Conservation (phyloP, 2,329 filamentous ascomycete genomes). For the Sporothrix protearum region DNA sequence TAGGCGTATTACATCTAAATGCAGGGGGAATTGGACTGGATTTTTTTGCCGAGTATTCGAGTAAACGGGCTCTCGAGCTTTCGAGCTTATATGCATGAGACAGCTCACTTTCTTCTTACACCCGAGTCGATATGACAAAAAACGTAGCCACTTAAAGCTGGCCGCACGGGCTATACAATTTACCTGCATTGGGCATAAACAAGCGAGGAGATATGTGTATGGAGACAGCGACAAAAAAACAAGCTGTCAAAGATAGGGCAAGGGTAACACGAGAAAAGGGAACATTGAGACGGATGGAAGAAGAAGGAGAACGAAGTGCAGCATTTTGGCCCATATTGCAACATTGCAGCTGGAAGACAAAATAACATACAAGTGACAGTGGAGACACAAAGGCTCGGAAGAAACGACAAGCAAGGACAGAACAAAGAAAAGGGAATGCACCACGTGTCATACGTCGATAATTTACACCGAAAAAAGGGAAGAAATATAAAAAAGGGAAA, state of each 20-base stretch:
- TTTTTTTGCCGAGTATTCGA: background rate
- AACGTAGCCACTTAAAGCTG: background rate
- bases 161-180: background rate
- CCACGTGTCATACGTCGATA: background rate
- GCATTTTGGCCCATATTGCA: background rate
- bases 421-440: background rate
- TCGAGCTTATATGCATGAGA: background rate
- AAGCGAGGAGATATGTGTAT: background rate
- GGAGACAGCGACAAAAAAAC: background rate
- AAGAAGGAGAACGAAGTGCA: background rate
- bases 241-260: background rate
- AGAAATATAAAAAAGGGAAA: background rate
- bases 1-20: background rate
- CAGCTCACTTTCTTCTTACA: background rate
- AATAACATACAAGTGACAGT: background rate
- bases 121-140: background rate
- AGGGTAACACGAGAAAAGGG: background rate
- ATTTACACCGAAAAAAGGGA: background rate
- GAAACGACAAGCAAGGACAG: background rate
- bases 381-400: background rate
- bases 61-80: background rate
- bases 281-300: background rate
- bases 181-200: conserved; percentile 1
- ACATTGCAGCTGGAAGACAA: background rate
- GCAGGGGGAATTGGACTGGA: background rate